Percentiles rank a stretch among this genome's conserved stretches.
Conservation (phyloP, 495 filamentous ascomycete species). For the Penicillium psychrofluorescens region DNA sequence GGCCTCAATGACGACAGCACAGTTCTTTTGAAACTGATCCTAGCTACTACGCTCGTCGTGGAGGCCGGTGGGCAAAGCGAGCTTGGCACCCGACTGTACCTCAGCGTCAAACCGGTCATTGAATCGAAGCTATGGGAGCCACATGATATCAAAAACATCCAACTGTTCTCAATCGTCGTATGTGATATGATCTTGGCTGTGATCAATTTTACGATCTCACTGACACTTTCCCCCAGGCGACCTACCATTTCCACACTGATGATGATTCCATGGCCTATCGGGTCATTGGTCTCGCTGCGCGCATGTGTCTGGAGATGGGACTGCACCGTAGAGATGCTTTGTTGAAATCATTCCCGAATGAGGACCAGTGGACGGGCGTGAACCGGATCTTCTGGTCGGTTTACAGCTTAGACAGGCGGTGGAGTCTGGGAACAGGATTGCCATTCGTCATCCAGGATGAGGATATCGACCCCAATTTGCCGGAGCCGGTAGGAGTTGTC, state of each 20-base stretch:
- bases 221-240: slow-evolving; percentile 44
- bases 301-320: slow-evolving; percentile 74
- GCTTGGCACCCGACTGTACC: slow-evolving; percentile 60
- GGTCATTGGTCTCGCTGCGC: slow-evolving; percentile 64
- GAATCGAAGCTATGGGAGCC: slow-evolving; percentile 62
- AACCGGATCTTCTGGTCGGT: slow-evolving; percentile 72
- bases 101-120: slow-evolving; percentile 60
- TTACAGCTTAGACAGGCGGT: slow-evolving; percentile 72
- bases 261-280: slow-evolving; percentile 78
- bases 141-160: slow-evolving; percentile 59
- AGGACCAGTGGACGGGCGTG: slow-evolving; percentile 51
- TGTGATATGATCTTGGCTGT: slow-evolving; percentile 13
- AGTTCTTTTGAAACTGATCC: slow-evolving; percentile 66
- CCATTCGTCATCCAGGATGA: slow-evolving; percentile 77
- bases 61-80: slow-evolving; percentile 72
- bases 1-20: slow-evolving; percentile 61
- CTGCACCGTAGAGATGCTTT: slow-evolving; percentile 70
- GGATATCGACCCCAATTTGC: slow-evolving; percentile 72
- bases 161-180: slow-evolving; percentile 66
- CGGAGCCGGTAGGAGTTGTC: slow-evolving; percentile 57
- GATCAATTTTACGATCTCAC: not conserved
- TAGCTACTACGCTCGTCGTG: slow-evolving; percentile 66
- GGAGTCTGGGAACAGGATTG: slow-evolving; percentile 75
- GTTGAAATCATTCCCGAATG: slow-evolving; percentile 53
- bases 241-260: slow-evolving; percentile 76